Conservation (phyloP, 2,329 filamentous ascomycete genomes). For the Botrytis medusae region DNA sequence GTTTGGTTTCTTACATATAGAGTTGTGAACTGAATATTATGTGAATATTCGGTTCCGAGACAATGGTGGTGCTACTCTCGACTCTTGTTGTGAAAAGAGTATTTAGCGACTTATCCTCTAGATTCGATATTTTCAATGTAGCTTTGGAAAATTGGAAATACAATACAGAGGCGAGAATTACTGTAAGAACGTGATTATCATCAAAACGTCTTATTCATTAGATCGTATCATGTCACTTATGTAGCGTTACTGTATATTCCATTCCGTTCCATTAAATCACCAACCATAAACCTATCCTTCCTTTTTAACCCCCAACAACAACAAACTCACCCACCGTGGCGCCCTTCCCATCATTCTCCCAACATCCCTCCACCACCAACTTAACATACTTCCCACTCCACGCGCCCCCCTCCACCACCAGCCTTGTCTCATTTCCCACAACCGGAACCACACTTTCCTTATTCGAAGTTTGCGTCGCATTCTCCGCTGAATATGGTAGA, state of each 20-base stretch:
- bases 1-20: too few species aligned
- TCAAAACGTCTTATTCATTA: not conserved
- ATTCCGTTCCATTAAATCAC: not conserved
- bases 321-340: conserved; percentile 56
- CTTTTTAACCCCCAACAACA: conserved; percentile 19
- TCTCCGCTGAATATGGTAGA: conserved; percentile 32
- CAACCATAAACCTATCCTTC: not conserved
- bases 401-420: conserved; percentile 31
- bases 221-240: not conserved
- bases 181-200: not conserved
- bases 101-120: too few species aligned
- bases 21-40: too few species aligned
- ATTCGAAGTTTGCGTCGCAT: conserved; percentile 24
- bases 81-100: too few species aligned
- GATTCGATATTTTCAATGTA: too few species aligned
- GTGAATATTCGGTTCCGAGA: too few species aligned
- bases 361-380: conserved; percentile 50
- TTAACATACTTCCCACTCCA: conserved; percentile 40
- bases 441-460: conserved; percentile 33
- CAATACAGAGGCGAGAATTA: too few species aligned
- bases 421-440: conserved; percentile 36
- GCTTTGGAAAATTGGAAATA: too few species aligned
- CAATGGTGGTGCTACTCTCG: too few species aligned
- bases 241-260: not conserved
- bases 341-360: conserved; percentile 44